A percentile compares a stretch with the other conserved stretches of the same genome.
phyloP scores from a whole-genome alignment of 345 rosid species.

The Syzygium aromaticum region DNA sequence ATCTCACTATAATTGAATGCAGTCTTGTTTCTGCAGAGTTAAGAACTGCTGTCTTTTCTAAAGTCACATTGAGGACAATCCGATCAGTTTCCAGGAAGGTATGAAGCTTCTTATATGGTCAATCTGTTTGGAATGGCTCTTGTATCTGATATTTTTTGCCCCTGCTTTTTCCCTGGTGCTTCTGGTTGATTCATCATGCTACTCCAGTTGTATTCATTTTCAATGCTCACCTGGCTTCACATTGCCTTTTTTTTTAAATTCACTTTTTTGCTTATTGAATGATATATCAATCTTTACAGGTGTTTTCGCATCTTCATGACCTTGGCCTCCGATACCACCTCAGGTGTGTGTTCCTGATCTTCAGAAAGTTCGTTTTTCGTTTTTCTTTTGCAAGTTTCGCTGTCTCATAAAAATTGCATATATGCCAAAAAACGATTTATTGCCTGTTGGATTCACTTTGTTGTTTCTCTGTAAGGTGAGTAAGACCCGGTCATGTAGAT shows the following conservation, averaged over 20 bases:
- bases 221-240: neutral
- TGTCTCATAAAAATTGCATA: neutral
- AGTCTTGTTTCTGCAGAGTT: conserved; percentile 40
- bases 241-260: neutral
- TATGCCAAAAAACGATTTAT: neutral
- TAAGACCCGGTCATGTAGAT: neutral
- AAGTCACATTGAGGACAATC: conserved; percentile 85
- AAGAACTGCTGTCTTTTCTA: conserved; percentile 93
- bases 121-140: neutral
- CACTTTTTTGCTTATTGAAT: neutral
- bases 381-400: neutral
- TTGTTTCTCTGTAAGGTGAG: neutral
- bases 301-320: conserved; percentile 87
- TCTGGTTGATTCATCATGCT: neutral
- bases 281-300: conserved; percentile 28
- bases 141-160: neutral
- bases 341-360: conserved; percentile 33
- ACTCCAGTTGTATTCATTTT: neutral
- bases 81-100: conserved; percentile 93
- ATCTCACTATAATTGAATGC: neutral
- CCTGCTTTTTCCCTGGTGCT: neutral
- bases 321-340: conserved; percentile 93
- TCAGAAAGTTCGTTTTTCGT: neutral
- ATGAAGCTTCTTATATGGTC: conserved; percentile 5
- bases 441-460: neutral